phyloP scores from a whole-genome alignment of 495 filamentous ascomycete genomes.

The Thermochaetoides thermophila region DNA sequence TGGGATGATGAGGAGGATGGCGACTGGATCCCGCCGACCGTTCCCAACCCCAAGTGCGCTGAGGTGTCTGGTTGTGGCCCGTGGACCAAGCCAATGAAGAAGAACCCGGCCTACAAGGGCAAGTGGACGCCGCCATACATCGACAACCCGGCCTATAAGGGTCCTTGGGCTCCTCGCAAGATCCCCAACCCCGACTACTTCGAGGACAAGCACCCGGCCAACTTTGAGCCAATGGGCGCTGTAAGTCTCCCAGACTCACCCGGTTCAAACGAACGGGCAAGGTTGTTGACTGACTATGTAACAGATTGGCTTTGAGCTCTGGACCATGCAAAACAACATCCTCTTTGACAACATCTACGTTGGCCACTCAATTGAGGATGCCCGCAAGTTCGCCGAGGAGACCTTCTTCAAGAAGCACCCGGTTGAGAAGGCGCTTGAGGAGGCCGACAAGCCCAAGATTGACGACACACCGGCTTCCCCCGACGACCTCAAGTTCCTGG shows the following conservation, averaged over 20 bases:
- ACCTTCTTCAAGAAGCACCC: conserved; percentile 87
- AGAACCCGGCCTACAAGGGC: conserved; percentile 97
- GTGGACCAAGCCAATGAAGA: conserved; percentile 84
- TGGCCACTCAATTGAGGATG: conserved; percentile 91
- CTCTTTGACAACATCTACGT: conserved; percentile 99
- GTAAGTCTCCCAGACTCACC: conserved; percentile 36
- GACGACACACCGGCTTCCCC: conserved; percentile 49
- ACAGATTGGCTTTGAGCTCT: conserved; percentile 94
- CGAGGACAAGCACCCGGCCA: conserved; percentile 92
- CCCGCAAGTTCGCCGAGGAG: conserved; percentile 76
- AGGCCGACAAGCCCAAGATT: conserved; percentile 66
- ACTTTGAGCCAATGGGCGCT: conserved; percentile 96
- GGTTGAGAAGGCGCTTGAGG: conserved; percentile 71
- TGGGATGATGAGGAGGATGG: conserved; percentile 99
- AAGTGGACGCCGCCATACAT: conserved; percentile 90
- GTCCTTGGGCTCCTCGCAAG: conserved; percentile 84
- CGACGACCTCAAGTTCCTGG: conserved; percentile 71
- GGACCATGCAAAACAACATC: conserved; percentile 99
- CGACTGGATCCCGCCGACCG: conserved; percentile 89
- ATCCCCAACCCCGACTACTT: conserved; percentile 94
- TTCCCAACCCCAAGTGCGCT: conserved; percentile 90
- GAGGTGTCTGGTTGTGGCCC: conserved; percentile 88
- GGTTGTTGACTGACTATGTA: conserved; percentile 5
- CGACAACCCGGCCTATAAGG: conserved; percentile 99
- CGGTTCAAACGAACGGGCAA: neutral